Base-by-base conservation (phyloP, 2,329 filamentous ascomycete species). In the Fonsecaea pugnacius region DNA sequence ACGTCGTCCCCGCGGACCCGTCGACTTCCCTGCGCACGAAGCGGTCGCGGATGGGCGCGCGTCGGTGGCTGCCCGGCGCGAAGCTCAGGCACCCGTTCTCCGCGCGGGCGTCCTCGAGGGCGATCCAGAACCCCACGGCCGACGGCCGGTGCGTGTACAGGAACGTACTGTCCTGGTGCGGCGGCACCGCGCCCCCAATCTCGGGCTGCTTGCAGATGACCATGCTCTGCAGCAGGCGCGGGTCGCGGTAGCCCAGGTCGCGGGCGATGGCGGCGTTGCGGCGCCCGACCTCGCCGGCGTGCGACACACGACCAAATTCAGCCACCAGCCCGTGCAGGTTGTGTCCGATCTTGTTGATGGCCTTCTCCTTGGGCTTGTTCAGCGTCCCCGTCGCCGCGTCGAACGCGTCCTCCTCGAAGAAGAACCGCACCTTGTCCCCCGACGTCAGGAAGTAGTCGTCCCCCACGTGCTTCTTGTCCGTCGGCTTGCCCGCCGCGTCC, bases 151-250 rank as follows among this genome's bases (percentile, higher is more conserved):
- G 82, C 1, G 95, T 98, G 76, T 96, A 98, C 67, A 99, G 72
- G 71, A 98, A 99, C 0, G 92, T 93, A 69, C 87, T 91, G 77
- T 98, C 94, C 79, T 96, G 93, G 76, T 99, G 95, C 24, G 92
- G 87, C 0, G 90, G 92, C 50, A 98, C 95, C 1, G 91, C 90
- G 24, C 91, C 94, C 32, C 95, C 95, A 59, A 98, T 97, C 78
- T 96, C 91, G 24, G 95, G 93, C 79, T 97, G 94, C 78, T 99
- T 99, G 85, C 92, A 97, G 72, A 99, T 98, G 32, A 98, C 84
- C 95, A 99, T 99, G 76, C 90, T 95, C 82, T 99, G 95, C 58
- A 99, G 82, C 4, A 89, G 83, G 21, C 89, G 82, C 1, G 93
- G 91, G 75, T 96, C 91, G 4, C 70, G 72, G 79, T 92, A 96